Evolutionary conservation across 495 filamentous ascomycete genomes (phyloP).

Genomic region (Xanthoparmelia taractica): DNA sequence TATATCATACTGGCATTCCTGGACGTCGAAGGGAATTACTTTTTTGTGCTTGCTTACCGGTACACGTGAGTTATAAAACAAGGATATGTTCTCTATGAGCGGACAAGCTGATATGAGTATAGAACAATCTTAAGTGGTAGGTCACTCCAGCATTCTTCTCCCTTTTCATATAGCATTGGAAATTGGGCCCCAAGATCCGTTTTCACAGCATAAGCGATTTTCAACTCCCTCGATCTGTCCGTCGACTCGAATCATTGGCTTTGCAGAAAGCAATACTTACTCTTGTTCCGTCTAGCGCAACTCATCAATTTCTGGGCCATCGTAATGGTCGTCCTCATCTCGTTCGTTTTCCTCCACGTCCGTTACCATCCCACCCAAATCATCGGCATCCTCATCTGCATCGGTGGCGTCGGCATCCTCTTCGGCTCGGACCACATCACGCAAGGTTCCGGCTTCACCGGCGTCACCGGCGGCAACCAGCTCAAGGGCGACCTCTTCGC

Average conservation of each 20-base stretch:
- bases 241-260: no score
- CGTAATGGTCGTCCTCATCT: conserved; percentile 80
- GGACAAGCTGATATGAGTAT: neutral
- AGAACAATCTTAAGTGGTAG: neutral
- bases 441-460: conserved; percentile 51
- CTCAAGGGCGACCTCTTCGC: conserved; percentile 92
- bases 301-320: conserved; percentile 99
- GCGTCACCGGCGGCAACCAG: conserved; percentile 50
- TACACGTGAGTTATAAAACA: conserved; percentile 47
- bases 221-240: no score
- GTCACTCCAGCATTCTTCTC: neutral
- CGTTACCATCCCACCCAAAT: conserved; percentile 84
- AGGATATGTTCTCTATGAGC: neutral
- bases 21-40: conserved; percentile 97
- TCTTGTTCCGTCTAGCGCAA: conserved; percentile 46
- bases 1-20: conserved; percentile 88
- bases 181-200: no score
- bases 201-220: no score
- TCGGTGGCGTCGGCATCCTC: conserved; percentile 85
- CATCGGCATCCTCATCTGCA: conserved; percentile 78
- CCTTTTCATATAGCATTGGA: neutral
- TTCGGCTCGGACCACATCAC: conserved; percentile 82
- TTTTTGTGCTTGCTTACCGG: conserved; percentile 86
- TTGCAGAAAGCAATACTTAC: neutral
- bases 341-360: conserved; percentile 71